Evolutionary conservation across 176 grass and related monocot species (phyloP), one percentile per base, ranked within the genome.

Genomic region (Cenchrus americanus): DNA sequence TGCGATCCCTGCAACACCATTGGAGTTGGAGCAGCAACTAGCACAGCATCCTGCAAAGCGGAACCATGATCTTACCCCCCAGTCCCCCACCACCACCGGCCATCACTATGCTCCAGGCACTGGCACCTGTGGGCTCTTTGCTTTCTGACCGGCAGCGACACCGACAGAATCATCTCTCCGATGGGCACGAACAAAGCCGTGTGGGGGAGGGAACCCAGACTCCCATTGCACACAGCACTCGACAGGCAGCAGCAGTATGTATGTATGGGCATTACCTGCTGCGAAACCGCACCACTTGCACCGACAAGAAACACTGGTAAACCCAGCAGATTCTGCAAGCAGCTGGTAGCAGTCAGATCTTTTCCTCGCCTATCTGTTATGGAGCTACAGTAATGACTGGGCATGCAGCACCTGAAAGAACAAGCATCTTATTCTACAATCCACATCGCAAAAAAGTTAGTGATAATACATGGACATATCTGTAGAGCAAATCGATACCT

Each of bases 11-110:
- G 69, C 52, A 72, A 18, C 54, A 76, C 37, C 24, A 54, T 37
- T 22, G 2, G 32, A 34, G 30, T 44, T 67, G 62, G 48, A 58
- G 78, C 34, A 62, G 70, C 70, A 30, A 62, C n/a, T 17, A 69
- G 18, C 76, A 27, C 82, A 30, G 42, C 12, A 63, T 10, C 76
- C 10, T 75, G 78, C 64, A 41, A 68, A 14, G 78, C 48, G 49
- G 4, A n/a, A 77, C 55, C 47, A 49, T 26, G 40, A 75, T 86
- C 84, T 8, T n/a, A n/a, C n/a, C n/a, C n/a, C n/a, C n/a, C n/a
- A n/a, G n/a, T n/a, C n/a, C 19, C 60, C 27, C 57, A 0, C 51
- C 80, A 80, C 84, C 89, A 80, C 89, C 84, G 84, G 69, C 89
- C 80, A 69, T 40, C 50, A 46, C 54, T 48, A 23, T 11, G 52